Evolutionary conservation across 768 basidiomycete genomes (phyloP).

Genomic region (Russula lepida): DNA sequence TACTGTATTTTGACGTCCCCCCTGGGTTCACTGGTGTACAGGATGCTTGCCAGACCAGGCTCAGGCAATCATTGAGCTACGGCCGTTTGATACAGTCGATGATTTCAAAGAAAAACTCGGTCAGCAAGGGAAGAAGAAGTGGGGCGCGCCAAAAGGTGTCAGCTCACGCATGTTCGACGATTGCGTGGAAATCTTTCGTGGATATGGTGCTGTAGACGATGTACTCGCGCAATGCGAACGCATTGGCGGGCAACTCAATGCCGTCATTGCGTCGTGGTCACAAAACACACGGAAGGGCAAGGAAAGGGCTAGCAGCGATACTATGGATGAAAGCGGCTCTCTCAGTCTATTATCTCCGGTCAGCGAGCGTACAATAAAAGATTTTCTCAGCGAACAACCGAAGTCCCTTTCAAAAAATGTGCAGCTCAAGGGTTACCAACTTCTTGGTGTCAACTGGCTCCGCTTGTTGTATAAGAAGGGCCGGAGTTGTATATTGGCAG

Average conservation of each 20-base stretch:
- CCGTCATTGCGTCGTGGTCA: slow-evolving; percentile 75
- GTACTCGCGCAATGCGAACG: slow-evolving; percentile 84
- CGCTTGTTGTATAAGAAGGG: slow-evolving; percentile 72
- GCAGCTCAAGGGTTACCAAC: slow-evolving; percentile 89
- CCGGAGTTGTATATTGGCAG: slow-evolving; percentile 91
- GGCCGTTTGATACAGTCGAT: slow-evolving; percentile 72
- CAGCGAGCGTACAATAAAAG: slow-evolving; percentile 38
- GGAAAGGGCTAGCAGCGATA: slow-evolving; percentile 33
- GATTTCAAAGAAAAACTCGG: slow-evolving; percentile 70
- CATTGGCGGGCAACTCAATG: slow-evolving; percentile 67
- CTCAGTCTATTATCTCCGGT: slow-evolving; percentile 44
- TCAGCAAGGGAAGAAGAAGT: slow-evolving; percentile 67
- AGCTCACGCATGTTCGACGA: slow-evolving; percentile 89
- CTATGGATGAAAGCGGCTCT: slow-evolving; percentile 49
- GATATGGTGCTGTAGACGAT: slow-evolving; percentile 81
- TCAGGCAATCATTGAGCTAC: slow-evolving; percentile 59
- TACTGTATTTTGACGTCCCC: not conserved
- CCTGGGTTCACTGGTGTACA: slow-evolving; percentile 26
- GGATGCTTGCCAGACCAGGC: slow-evolving; percentile 82
- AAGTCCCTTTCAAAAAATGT: slow-evolving; percentile 54
- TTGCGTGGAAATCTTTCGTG: slow-evolving; percentile 73
- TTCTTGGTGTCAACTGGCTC: slow-evolving; percentile 97
- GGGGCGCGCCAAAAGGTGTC: slow-evolving; percentile 71
- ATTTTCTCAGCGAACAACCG: slow-evolving; percentile 75
- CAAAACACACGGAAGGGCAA: slow-evolving; percentile 27